Evolutionary conservation across 148 eudicot genomes (phyloP).

Genomic region (Beta vulgaris): DNA sequence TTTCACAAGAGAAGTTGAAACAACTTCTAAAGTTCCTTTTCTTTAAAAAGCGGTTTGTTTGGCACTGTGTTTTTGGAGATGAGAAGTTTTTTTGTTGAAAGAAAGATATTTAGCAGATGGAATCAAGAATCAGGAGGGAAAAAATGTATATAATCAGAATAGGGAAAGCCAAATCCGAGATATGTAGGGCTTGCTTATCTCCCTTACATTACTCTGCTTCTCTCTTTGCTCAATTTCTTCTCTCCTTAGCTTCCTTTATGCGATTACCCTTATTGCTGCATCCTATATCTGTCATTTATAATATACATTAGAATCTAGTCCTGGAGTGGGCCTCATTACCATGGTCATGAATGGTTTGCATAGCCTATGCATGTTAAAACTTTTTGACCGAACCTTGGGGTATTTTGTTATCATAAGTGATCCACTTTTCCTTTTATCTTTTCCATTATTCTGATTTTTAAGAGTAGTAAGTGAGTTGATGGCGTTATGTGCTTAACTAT

Average conservation of each 20-base stretch:
- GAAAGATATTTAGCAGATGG: neutral
- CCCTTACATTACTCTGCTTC: neutral
- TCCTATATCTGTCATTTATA: neutral
- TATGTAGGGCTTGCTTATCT: neutral
- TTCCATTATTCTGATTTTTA: neutral
- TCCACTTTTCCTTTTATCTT: neutral
- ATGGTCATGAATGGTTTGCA: constrained; percentile 3
- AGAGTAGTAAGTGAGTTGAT: too few relatives aligned
- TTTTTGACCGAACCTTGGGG: neutral
- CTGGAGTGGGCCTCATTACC: neutral
- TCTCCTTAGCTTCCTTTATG: neutral
- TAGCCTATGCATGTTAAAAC: neutral
- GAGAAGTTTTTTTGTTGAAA: neutral
- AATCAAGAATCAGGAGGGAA: neutral
- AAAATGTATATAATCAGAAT: neutral
- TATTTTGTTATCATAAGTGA: neutral
- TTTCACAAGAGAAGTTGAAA: neutral
- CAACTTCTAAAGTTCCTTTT: neutral
- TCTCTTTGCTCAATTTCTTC: neutral
- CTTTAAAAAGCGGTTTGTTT: neutral
- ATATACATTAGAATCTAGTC: too few relatives aligned
- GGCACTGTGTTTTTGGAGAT: neutral
- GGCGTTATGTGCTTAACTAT: too few relatives aligned
- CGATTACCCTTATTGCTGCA: neutral
- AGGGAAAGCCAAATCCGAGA: neutral